Evolutionary conservation across 176 grass and related monocot species (phyloP).

Genomic region (Areca catechu): DNA sequence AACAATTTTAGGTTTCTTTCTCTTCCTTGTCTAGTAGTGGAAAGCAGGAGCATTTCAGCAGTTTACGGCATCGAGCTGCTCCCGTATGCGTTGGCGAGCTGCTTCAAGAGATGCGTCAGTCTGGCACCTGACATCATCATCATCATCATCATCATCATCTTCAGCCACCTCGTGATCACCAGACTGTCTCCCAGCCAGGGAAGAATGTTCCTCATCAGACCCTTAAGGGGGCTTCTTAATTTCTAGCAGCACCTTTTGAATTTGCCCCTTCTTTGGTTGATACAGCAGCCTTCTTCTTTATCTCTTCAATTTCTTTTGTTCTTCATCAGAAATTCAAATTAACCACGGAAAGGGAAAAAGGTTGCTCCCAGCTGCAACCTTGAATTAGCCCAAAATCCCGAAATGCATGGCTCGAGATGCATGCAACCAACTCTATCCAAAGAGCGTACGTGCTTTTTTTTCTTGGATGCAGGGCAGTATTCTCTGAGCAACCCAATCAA

Average conservation of each 20-base stretch:
- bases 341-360: constrained; percentile 13
- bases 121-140: constrained; percentile 62
- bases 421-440: background rate
- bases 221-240: constrained; percentile 19
- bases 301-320: constrained; percentile 68
- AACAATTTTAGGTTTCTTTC: constrained; percentile 28
- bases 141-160: constrained; percentile 45
- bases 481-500: constrained; percentile 33
- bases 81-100: constrained; percentile 58
- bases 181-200: constrained; percentile 33
- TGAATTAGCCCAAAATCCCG: too few relatives aligned
- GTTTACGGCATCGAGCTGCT: constrained; percentile 76
- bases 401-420: too few relatives aligned
- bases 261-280: constrained; percentile 17
- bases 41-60: constrained; percentile 78
- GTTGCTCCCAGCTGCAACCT: too few relatives aligned
- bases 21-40: constrained; percentile 32
- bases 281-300: constrained; percentile 44
- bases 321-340: constrained; percentile 83
- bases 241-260: constrained; percentile 22
- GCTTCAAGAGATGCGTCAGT: constrained; percentile 73
- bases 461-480: constrained; percentile 28
- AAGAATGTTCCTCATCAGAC: constrained; percentile 65
- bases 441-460: constrained; percentile 26
- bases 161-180: constrained; percentile 28